These are phyloP conservation scores for Cyclostephanos tholiformis DNA, from an alignment of 108 stramenopile species.

Conservation along the genomic window DNA sequence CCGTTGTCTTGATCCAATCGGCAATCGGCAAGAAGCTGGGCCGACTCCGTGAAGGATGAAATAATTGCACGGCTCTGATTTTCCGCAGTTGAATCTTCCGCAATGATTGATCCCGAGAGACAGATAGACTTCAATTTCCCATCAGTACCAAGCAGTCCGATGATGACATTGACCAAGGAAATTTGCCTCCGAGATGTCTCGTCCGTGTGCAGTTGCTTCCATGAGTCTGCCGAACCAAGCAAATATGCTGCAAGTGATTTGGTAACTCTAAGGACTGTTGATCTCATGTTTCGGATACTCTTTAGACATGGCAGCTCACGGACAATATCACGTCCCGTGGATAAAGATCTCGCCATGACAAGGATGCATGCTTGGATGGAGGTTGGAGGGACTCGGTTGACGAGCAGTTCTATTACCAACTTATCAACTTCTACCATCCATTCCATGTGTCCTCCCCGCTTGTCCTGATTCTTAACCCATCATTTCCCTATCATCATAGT, in stretches of 20 bases:
- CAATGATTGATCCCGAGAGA: constrained; percentile 11
- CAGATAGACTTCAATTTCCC: constrained; percentile 17
- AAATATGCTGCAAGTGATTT: constrained; percentile 17
- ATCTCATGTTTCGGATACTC: constrained; percentile 10
- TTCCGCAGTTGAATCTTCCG: constrained; percentile 18
- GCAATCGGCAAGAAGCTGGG: constrained; percentile 5
- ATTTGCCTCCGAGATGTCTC: constrained; percentile 10
- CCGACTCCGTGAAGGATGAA: constrained; percentile 5
- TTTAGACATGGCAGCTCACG: constrained; percentile 16
- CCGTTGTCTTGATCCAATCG: constrained; percentile 11
- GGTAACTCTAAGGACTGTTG: constrained; percentile 1
- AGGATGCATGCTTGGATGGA: constrained; percentile 11
- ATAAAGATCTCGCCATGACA: background rate
- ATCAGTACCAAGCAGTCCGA: background rate
- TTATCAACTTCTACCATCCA: constrained; percentile 29
- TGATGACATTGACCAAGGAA: constrained; percentile 6
- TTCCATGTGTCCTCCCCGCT: background rate
- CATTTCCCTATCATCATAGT: no score
- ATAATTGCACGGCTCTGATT: constrained; percentile 13
- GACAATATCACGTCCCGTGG: background rate
- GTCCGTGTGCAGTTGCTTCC: constrained; percentile 21
- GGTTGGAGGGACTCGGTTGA: constrained; percentile 19
- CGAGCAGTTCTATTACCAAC: constrained; percentile 16
- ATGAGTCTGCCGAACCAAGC: constrained; percentile 13
- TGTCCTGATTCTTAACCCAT: no score